phyloP scores from a whole-genome alignment of 441 rosid genomes.

The Gossypium schwendimanii region DNA sequence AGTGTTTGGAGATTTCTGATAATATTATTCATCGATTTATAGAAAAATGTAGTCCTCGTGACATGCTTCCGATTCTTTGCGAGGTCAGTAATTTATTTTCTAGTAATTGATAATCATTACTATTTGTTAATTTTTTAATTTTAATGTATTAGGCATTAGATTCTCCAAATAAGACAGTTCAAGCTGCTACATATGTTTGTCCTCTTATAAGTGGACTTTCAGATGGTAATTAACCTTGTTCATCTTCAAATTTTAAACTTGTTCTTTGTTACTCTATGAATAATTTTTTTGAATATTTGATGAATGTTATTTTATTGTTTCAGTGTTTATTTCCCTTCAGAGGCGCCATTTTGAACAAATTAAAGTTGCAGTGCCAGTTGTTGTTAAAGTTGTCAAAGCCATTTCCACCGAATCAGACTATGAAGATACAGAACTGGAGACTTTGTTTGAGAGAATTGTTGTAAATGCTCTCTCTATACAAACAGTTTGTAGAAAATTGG shows the following conservation, averaged over 20 bases:
- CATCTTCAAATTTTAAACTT: background rate
- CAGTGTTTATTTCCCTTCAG: slow-evolving; percentile 54
- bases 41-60: slow-evolving; percentile 62
- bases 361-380: slow-evolving; percentile 58
- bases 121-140: slow-evolving; percentile 12
- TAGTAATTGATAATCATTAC: background rate
- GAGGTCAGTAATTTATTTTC: slow-evolving; percentile 39
- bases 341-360: slow-evolving; percentile 77
- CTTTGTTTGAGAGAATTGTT: slow-evolving; percentile 51
- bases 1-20: slow-evolving; percentile 44
- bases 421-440: slow-evolving; percentile 28
- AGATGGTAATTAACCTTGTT: slow-evolving; percentile 39
- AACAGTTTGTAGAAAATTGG: slow-evolving; percentile 51
- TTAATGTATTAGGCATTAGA: slow-evolving; percentile 62
- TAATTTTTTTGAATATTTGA: slow-evolving; percentile 12
- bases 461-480: slow-evolving; percentile 51
- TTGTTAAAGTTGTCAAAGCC: slow-evolving; percentile 49
- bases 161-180: slow-evolving; percentile 31
- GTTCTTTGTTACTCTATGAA: background rate
- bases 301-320: slow-evolving; percentile 17
- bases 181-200: slow-evolving; percentile 36
- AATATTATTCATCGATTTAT: slow-evolving; percentile 40
- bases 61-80: slow-evolving; percentile 78
- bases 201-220: slow-evolving; percentile 69
- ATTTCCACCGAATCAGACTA: slow-evolving; percentile 35